Evolutionary conservation across 805 yeast species (phyloP), one percentile per base, ranked within the genome.

Genomic region (Wickerhamiella slavikovae): DNA sequence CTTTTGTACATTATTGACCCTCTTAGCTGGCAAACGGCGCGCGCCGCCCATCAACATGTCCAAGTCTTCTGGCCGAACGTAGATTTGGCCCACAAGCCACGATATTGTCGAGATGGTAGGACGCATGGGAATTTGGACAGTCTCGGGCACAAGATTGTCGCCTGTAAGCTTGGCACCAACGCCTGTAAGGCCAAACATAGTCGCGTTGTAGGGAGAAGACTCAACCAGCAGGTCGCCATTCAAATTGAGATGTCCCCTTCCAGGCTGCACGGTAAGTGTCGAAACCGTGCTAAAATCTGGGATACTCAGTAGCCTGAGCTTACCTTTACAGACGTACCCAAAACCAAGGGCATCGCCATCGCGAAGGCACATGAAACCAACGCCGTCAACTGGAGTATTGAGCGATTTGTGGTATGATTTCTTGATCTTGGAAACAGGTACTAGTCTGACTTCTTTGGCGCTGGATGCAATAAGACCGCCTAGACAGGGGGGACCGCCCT

Each of bases 31-130:
- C 26, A 73, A 68, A 37, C 93, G 62, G 31, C 68, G 66, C 0
- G 71, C 72, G 1, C 95, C 95, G 4, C 76, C 78, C 22, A 85
- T 60, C 25, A 79, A 44, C 9, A 44, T 31, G 34, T 75, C 72
- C 30, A 89, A 57, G 36, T 78, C 92, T 1, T 62, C 58, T 15
- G 63, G 48, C 2, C 70, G 55, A n/a, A 73, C 62, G 36, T 62
- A 60, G 13, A 68, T 67, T 0, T 74, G 55, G 3, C 94, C 94
- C 39, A 73, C 68, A 5, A 89, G 78, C 89, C 94, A 77, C 48
- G 74, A 85, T 25, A 77, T 57, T 0, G 89, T 66, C 22, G 80
- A 68, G 5, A 78, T 68, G 4, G 67, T 60, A 2, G 98, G 99
- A 28, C 96, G 61, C 19, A 68, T 65, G 2, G 93, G 91, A 4